Conservation (phyloP, 805 yeast species). For the Teunomyces pallodes region DNA sequence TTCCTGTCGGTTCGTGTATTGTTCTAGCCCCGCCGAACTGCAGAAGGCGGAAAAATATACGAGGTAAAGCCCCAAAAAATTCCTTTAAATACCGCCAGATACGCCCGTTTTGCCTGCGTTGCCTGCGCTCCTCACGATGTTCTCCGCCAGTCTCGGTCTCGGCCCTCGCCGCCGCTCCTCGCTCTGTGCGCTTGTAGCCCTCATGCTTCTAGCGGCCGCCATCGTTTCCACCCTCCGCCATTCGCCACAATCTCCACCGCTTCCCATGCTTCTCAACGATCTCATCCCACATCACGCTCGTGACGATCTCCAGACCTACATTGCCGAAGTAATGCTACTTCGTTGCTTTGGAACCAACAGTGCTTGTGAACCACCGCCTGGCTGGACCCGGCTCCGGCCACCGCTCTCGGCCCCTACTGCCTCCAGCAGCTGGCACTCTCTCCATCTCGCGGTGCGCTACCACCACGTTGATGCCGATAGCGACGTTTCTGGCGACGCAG, state of each 20-base stretch:
- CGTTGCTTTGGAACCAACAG: no score
- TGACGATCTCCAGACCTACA: no score
- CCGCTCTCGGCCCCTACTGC: slow-evolving; percentile 7
- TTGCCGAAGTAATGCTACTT: no score
- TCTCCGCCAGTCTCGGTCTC: no score
- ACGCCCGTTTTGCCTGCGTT: neutral
- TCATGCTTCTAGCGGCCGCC: neutral
- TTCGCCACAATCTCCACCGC: slow-evolving; percentile 6
- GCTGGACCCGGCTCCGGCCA: slow-evolving; percentile 10
- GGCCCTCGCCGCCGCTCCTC: neutral
- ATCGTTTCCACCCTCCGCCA: slow-evolving; percentile 11
- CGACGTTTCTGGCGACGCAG: neutral
- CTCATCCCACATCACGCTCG: no score
- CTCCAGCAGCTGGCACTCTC: slow-evolving; percentile 2
- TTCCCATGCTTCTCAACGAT: neutral
- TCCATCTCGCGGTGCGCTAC: slow-evolving; percentile 2
- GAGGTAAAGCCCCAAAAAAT: no score
- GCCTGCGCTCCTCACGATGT: no score
- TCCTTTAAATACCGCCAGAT: neutral
- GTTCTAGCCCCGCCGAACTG: neutral
- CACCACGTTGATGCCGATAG: neutral
- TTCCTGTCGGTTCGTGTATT: neutral
- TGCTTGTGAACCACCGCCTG: neutral
- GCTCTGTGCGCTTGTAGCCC: neutral
- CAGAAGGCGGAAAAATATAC: neutral